These are phyloP conservation scores for Aspergillus neoniger DNA, from an alignment of 2,329 filamentous ascomycete genomes.

Conservation along the genomic window DNA sequence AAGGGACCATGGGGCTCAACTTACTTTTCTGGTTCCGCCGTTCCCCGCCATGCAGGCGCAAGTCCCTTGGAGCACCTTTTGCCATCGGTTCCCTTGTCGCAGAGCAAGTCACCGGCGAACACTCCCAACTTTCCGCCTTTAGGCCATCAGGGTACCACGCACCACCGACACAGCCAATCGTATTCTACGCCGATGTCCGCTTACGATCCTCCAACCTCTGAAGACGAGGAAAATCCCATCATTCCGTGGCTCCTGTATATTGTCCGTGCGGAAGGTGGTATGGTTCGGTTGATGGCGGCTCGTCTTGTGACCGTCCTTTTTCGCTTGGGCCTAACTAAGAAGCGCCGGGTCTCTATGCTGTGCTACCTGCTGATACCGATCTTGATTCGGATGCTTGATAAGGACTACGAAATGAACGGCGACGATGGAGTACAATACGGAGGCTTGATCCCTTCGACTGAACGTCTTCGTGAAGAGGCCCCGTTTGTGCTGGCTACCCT, in stretches of 20 bases:
- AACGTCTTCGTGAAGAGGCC: slow-evolving; percentile 66
- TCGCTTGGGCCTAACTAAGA: slow-evolving; percentile 66
- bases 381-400: slow-evolving; percentile 66
- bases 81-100: slow-evolving; percentile 49
- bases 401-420: slow-evolving; percentile 46
- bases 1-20: slow-evolving; percentile 55
- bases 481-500: slow-evolving; percentile 76
- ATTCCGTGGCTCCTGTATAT: slow-evolving; percentile 72
- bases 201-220: slow-evolving; percentile 45
- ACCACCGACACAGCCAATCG: slow-evolving; percentile 40
- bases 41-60: slow-evolving; percentile 48
- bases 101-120: slow-evolving; percentile 32
- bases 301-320: slow-evolving; percentile 70
- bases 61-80: slow-evolving; percentile 68
- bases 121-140: slow-evolving; percentile 57
- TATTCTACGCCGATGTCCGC: slow-evolving; percentile 38
- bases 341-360: slow-evolving; percentile 64
- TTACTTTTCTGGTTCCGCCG: slow-evolving; percentile 55
- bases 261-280: slow-evolving; percentile 58
- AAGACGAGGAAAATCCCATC: slow-evolving; percentile 69
- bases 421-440: slow-evolving; percentile 43
- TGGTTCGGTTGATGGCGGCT: slow-evolving; percentile 67
- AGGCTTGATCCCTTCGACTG: slow-evolving; percentile 45
- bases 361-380: slow-evolving; percentile 70
- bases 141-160: slow-evolving; percentile 42